Evolutionary conservation across 2,329 filamentous ascomycete species (phyloP).

Genomic region (Aspergillus sp.): DNA sequence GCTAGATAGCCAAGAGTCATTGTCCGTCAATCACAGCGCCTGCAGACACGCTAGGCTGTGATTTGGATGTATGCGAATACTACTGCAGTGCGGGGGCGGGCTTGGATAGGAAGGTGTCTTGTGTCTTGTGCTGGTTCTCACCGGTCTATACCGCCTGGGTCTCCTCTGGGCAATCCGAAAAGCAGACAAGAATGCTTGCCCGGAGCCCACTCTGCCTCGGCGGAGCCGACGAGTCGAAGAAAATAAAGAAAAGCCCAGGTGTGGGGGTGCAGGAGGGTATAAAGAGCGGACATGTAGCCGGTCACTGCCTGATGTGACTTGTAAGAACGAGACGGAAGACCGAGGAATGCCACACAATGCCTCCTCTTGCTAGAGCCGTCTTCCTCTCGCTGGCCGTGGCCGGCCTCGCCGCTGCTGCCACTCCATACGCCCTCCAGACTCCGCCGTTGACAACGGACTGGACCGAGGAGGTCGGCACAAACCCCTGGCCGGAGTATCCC

Average conservation of each 20-base stretch:
- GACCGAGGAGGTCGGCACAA: conserved; percentile 49
- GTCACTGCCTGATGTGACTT: not conserved
- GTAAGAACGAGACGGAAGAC: not conserved
- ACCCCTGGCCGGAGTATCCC: conserved; percentile 53
- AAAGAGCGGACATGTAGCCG: not conserved
- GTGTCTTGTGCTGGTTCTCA: too few relatives aligned
- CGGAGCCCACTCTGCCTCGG: not conserved
- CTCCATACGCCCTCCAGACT: conserved; percentile 39
- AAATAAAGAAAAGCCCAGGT: not conserved
- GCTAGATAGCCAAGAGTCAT: not conserved
- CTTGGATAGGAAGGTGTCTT: conserved; percentile 3
- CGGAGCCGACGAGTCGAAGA: not conserved
- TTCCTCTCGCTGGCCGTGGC: conserved; percentile 8
- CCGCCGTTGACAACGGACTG: conserved; percentile 47
- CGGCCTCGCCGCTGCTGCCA: conserved; percentile 3
- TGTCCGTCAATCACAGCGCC: not conserved
- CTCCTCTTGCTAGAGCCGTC: not conserved
- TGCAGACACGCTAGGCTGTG: not conserved
- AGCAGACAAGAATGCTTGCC: not conserved
- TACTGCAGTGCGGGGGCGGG: not conserved
- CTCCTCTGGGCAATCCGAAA: not conserved
- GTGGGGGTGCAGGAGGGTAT: not conserved
- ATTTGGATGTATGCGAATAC: not conserved
- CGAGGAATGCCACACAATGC: not conserved
- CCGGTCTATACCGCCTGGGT: too few relatives aligned